Evolutionary conservation across 345 rosid genomes (phyloP).

Genomic region (Geranium brycei): DNA sequence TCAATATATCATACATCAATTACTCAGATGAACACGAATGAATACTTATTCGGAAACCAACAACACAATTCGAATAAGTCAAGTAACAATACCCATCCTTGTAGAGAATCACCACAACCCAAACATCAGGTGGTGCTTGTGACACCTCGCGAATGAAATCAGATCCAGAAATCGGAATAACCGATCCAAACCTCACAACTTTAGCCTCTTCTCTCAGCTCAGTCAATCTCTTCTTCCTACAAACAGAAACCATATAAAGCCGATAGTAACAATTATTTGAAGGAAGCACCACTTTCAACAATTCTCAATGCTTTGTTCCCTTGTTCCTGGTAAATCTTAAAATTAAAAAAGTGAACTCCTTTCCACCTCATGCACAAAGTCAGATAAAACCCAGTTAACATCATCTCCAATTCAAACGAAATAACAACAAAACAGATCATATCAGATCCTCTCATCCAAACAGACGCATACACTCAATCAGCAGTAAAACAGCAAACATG

Average conservation of each 20-base stretch:
- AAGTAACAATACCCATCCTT: slow-evolving; percentile 63
- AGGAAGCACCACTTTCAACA: no score
- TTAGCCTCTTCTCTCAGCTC: slow-evolving; percentile 73
- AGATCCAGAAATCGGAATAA: slow-evolving; percentile 77
- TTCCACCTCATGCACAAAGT: not conserved
- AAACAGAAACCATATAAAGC: slow-evolving; percentile 10
- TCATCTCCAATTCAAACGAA: not conserved
- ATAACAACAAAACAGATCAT: no score
- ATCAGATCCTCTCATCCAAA: not conserved
- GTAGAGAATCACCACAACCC: slow-evolving; percentile 89
- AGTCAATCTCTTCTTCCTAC: slow-evolving; percentile 79
- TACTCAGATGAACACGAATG: not conserved
- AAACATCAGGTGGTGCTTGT: slow-evolving; percentile 79
- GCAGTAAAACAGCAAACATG: no score
- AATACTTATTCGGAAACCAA: not conserved
- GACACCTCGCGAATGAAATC: slow-evolving; percentile 88
- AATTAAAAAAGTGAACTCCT: not conserved
- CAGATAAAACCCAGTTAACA: no score
- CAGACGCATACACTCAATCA: not conserved
- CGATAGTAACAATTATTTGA: not conserved
- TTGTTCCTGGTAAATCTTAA: not conserved
- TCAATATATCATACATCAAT: not conserved
- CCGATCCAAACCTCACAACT: slow-evolving; percentile 54
- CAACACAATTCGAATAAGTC: not conserved
- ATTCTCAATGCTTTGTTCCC: no score